Base-by-base conservation (phyloP, 2,329 filamentous ascomycete species). In the Fusarium pseudoanthophilum region DNA sequence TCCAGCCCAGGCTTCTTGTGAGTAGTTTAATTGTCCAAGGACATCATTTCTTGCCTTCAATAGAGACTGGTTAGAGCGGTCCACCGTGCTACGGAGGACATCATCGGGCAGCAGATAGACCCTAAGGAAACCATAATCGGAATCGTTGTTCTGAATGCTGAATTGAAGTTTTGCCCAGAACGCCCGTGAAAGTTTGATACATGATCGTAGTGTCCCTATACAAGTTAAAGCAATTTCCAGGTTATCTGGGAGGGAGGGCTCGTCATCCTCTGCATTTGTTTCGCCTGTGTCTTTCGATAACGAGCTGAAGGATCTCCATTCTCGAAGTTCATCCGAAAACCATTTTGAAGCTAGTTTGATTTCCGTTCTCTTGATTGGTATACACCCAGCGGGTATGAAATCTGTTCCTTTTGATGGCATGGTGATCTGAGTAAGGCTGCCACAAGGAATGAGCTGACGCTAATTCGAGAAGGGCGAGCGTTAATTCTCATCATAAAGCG, bases 41-140 rank as follows among this genome's bases (percentile, higher is more conserved):
- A 95, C 79, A 3, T 69, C 52, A 13, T 83, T 79, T 34, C 91
- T 82, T 2, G 84, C 80, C 57, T 80, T 85, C 34, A 83, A 82
- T 11, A 92, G 78, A 21, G 76, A 79, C 4, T 73, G 75, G 63
- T 85, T 82, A 3, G 82, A 83, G 11, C 90, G 85, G 43, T 87
- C 83, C n/a, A 93, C 83, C 8, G 80, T 79, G 4, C 83, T 78
- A 36, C 89, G 86, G 5, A 87, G 85, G 39, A 89, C 84, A 80
- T 95, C 92, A 71, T 92, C 89, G 5, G 92, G 90, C 5, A 93
- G 85, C 8, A 92, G 74, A 75, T 92, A 91, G 2, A 93, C 83
- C 28, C 91, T 86, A 13, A 89, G 43, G 11, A 83, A 77, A 24
- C 79, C 81, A 10, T 64, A 52, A 3, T 73, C 49, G 6, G 72